Percentiles rank a stretch among this genome's conserved stretches.
phyloP scores from a whole-genome alignment of 192 early-diverging fungal species.

The Mortierella antarctica region DNA sequence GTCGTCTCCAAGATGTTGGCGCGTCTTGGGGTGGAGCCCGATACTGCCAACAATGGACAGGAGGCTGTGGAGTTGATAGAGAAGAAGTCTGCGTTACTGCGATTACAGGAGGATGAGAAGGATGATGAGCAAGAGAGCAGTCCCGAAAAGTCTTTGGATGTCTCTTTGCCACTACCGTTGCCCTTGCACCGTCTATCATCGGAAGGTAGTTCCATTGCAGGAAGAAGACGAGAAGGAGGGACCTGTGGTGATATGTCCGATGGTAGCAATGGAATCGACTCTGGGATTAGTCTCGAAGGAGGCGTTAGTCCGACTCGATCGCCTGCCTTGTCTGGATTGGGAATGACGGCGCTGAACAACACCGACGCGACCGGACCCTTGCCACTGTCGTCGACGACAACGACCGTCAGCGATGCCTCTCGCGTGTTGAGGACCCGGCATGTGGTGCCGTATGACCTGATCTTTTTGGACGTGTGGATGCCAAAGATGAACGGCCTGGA shows the following conservation, averaged over 20 bases:
- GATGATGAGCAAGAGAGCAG: background rate
- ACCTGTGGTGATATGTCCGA: background rate
- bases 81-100: constrained; percentile 35
- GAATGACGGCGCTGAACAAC: background rate
- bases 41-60: constrained; percentile 50
- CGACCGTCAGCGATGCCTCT: background rate
- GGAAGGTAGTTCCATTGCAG: background rate
- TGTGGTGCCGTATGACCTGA: constrained; percentile 45
- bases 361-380: background rate
- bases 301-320: background rate
- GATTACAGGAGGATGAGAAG: constrained; percentile 1
- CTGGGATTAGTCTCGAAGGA: constrained; percentile 3
- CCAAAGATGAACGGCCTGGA: constrained; percentile 57
- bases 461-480: constrained; percentile 57
- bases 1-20: constrained; percentile 52
- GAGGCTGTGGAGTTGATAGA: constrained; percentile 55
- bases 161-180: background rate
- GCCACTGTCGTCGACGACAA: too few species aligned
- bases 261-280: constrained; percentile 11
- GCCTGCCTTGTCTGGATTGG: background rate
- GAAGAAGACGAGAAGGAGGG: too few species aligned
- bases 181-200: background rate
- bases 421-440: background rate
- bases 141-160: background rate
- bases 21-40: constrained; percentile 36